Evolutionary conservation across 441 rosid species (phyloP), one percentile per base, ranked within the genome.

Genomic region (Omphalea diandra): DNA sequence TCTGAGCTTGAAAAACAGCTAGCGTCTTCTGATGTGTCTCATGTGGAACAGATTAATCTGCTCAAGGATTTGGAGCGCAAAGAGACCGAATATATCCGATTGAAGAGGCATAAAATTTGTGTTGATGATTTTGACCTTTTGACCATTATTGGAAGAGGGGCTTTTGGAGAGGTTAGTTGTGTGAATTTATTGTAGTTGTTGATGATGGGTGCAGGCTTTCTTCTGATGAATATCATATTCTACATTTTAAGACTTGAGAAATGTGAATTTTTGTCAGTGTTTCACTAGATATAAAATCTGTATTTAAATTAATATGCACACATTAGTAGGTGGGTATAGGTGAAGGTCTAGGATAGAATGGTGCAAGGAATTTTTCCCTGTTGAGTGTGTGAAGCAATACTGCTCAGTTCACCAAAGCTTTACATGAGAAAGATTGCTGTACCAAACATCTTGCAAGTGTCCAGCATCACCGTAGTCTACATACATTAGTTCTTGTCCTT

Each of bases 121-220:
- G 98, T 90, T 78, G 91, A 89, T 63, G 99, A 95, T 82, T 93
- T 95, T 69, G 91, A 88, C 71, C 91, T 86, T 80, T 81, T 95
- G 54, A 82, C 81, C 67, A 90, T 95, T 52, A 86, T 95, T 10
- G 99, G 99, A 14, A 85, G 98, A 76, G 98, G 97, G 0, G 99
- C 98, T 68, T 92, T 92, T 49, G 95, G 97, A 62, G 99, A 95
- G 97, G 99, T 94, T 78, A 81, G 88, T 75, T 49, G n/a, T 53
- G 54, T 70, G 63, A 50, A 59, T 33, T 46, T 31, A 58, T n/a
- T n/a, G n/a, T n/a, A n/a, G n/a, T n/a, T 59, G 47, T 41, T 55
- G 52, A 29, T 26, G 22, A 46, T 44, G 35, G 41, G 66, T 41
- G 41, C 52, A 57, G 31, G 43, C 63, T 47, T 63, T 5, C 50